Conservation (phyloP, 2,329 filamentous ascomycete genomes). For the Pyrenochaeta sp. region DNA sequence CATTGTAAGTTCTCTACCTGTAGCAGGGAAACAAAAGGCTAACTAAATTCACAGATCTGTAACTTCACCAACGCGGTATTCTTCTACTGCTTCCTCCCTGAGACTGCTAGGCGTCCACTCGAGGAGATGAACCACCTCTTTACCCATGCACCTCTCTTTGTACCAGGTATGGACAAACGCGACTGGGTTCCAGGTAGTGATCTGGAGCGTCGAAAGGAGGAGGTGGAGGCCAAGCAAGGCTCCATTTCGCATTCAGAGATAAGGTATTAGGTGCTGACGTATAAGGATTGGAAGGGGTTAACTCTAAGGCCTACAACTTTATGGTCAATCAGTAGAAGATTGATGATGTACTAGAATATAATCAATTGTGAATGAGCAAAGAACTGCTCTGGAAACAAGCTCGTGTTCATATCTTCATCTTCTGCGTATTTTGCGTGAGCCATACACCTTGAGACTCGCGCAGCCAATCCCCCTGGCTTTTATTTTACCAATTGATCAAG, state of each 20-base stretch:
- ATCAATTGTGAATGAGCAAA: no score
- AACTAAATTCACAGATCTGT: conserved; percentile 58
- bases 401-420: no score
- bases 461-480: no score
- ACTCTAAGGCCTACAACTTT: no score
- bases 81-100: conserved; percentile 73
- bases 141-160: conserved; percentile 70
- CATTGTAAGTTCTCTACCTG: conserved; percentile 50
- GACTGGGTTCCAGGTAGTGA: conserved; percentile 63
- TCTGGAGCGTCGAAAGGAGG: conserved; percentile 66
- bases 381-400: no score
- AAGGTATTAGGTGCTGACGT: not conserved
- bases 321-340: no score
- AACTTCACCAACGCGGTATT: conserved; percentile 74
- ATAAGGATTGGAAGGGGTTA: no score
- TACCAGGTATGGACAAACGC: conserved; percentile 64
- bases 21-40: not conserved
- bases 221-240: conserved; percentile 63
- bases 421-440: no score
- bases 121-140: conserved; percentile 76
- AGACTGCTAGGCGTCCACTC: conserved; percentile 70
- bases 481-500: no score
- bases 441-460: no score
- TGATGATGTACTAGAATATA: no score
- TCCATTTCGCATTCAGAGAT: conserved; percentile 29